Percentiles rank a stretch among this genome's conserved stretches.
Conservation (phyloP, 2,329 filamentous ascomycete genomes). For the Exophiala sideris region DNA sequence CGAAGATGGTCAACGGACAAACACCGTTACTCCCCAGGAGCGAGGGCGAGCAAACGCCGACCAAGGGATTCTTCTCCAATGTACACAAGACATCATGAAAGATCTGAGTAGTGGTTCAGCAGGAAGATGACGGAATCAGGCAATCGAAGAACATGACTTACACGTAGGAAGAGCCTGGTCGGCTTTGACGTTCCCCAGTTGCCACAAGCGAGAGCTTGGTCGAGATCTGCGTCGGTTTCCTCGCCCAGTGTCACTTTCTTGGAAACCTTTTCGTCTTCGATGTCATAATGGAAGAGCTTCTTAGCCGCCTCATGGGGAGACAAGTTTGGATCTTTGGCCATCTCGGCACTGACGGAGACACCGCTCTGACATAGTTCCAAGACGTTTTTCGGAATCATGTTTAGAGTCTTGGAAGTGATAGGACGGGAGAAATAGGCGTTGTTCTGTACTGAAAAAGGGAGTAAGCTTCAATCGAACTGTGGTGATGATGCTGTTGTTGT, state of each 20-base stretch:
- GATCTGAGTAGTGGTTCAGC: conserved; percentile 41
- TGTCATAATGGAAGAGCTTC: conserved; percentile 49
- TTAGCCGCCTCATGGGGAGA: conserved; percentile 55
- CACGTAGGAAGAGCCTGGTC: conserved; percentile 64
- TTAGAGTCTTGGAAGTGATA: background rate
- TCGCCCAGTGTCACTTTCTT: conserved; percentile 22
- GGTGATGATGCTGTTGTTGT: background rate
- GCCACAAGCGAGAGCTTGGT: conserved; percentile 59
- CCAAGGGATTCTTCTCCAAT: conserved; percentile 40
- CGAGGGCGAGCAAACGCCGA: conserved; percentile 54
- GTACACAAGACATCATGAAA: conserved; percentile 61
- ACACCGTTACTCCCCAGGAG: conserved; percentile 61
- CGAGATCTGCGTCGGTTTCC: conserved; percentile 44
- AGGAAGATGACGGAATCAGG: background rate
- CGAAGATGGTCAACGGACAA: conserved; percentile 67
- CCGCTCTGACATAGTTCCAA: conserved; percentile 51
- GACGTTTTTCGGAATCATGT: conserved; percentile 39
- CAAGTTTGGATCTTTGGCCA: conserved; percentile 54
- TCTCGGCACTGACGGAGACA: conserved; percentile 56
- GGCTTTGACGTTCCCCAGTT: conserved; percentile 63
- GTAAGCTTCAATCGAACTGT: background rate
- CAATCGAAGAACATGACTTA: conserved; percentile 30
- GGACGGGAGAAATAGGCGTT: background rate
- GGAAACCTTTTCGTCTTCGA: conserved; percentile 16
- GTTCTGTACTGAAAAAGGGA: background rate